Base-by-base conservation (phyloP, 2,329 filamentous ascomycete species). In the Keithomyces neogunnii region DNA sequence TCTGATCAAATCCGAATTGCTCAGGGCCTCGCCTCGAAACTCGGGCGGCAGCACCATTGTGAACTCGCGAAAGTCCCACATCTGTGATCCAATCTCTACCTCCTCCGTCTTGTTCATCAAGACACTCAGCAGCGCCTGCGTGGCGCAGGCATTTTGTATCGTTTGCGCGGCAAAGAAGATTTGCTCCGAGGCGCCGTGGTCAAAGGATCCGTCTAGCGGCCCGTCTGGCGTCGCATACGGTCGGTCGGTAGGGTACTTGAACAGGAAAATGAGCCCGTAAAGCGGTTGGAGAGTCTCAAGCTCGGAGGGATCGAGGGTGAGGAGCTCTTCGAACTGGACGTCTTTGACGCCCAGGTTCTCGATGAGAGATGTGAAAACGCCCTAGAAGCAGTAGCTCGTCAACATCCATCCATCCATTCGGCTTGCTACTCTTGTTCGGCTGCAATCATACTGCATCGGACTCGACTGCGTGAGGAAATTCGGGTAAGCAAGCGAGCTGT, bases 131-230 rank as follows among this genome's bases (percentile, higher is more conserved):
- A 99, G 81, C 3, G 93, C 93, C 69, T 99, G 93, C 13, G 93
- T 99, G 44, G 91, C 93, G 72, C 93, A 99, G 6, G 93, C 93
- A 70, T 99, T 99, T 70, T 97, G 92, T 66, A 99, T 99, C 3
- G 92, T 97, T 73, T 99, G 93, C 32, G 86, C 84, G 3, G 93
- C 93, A 70, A 99, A 99, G 78, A 96, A 99, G 61, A 96, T 78
- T 55, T 80, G 77, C 56, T 89, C 84, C 19, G 86, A 75, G 11
- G 89, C 89, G 13, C 75, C 77, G 59, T 82, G 75, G 72, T 96
- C 90, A 68, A 89, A 96, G 35, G 73, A 76, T 55, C 93, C 93
- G 67, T 97, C 91, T 57, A 83, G 80, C 0, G 91, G 90, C 44
- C 78, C 78, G 51, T 81, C 76, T 42, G 77, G 71, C 55, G 69